Percentiles rank a stretch among this genome's conserved stretches.
Evolutionary conservation across 176 grass and related monocot species (phyloP).

Genomic region (Musa beccarii): DNA sequence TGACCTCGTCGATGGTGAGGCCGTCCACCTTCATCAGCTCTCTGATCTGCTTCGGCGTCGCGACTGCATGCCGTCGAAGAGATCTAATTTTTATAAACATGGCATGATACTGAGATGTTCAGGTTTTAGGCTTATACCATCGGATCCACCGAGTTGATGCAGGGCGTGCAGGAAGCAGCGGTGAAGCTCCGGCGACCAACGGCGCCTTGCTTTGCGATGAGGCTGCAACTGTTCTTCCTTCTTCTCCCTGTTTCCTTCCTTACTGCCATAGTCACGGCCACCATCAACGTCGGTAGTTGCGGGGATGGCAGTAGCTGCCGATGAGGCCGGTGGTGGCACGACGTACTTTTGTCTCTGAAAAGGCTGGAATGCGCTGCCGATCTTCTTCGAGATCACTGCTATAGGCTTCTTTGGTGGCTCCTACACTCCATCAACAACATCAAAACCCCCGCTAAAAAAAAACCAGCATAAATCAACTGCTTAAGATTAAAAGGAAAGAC

Average conservation of each 20-base stretch:
- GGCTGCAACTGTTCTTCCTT: slow-evolving; percentile 33
- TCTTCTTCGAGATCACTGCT: slow-evolving; percentile 30
- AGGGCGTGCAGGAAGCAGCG: slow-evolving; percentile 59
- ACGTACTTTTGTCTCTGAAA: slow-evolving; percentile 51
- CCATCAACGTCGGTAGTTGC: not conserved
- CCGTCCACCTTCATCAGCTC: slow-evolving; percentile 15
- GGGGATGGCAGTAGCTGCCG: slow-evolving; percentile 21
- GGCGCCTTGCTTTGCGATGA: slow-evolving; percentile 52
- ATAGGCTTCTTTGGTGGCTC: slow-evolving; percentile 45
- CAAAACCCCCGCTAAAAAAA: no score
- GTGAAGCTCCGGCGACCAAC: slow-evolving; percentile 87
- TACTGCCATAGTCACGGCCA: slow-evolving; percentile 19
- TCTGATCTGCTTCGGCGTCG: slow-evolving; percentile 63
- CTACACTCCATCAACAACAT: slow-evolving; percentile 5
- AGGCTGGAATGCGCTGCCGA: slow-evolving; percentile 53
- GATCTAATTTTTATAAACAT: not conserved
- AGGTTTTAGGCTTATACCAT: slow-evolving; percentile 24
- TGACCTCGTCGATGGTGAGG: slow-evolving; percentile 17
- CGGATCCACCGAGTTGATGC: slow-evolving; percentile 71
- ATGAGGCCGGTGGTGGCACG: slow-evolving; percentile 18
- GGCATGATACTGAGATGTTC: not conserved
- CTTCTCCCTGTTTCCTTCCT: slow-evolving; percentile 3
- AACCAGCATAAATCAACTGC: no score
- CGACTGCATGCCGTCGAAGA: slow-evolving; percentile 25
- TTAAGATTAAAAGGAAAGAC: not conserved